phyloP scores from a whole-genome alignment of 2,329 filamentous ascomycete species.

The Arthroderma sp. region DNA sequence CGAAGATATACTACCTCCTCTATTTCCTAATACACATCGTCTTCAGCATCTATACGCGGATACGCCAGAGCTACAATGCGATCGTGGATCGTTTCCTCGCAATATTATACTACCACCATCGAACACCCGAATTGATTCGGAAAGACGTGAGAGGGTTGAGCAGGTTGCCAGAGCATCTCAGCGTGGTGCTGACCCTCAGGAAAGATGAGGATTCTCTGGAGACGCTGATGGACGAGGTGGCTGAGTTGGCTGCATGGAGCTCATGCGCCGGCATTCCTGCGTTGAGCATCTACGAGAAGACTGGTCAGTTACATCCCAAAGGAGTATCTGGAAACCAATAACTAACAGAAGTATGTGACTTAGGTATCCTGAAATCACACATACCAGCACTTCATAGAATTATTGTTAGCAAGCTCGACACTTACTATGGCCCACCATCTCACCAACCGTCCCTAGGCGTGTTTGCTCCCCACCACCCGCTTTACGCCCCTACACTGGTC shows the following conservation, averaged over 20 bases:
- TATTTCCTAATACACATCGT: conserved; percentile 51
- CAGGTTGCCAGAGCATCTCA: conserved; percentile 72
- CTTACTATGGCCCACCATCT: conserved; percentile 65
- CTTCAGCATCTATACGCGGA: conserved; percentile 78
- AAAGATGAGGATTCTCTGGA: conserved; percentile 65
- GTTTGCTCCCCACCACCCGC: conserved; percentile 57
- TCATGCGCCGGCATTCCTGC: conserved; percentile 76
- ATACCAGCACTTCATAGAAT: conserved; percentile 72
- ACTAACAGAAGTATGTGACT: background rate
- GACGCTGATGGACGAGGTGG: conserved; percentile 74
- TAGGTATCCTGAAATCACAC: conserved; percentile 79
- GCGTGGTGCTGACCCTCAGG: conserved; percentile 65
- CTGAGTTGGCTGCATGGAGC: conserved; percentile 88
- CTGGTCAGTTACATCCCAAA: conserved; percentile 59
- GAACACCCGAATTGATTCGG: conserved; percentile 82
- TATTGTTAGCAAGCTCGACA: conserved; percentile 65
- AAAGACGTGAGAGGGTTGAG: conserved; percentile 67
- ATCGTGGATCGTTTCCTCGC: conserved; percentile 66
- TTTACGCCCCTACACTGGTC: conserved; percentile 21
- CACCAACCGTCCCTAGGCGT: conserved; percentile 60
- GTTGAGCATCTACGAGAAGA: conserved; percentile 84
- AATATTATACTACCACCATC: conserved; percentile 87
- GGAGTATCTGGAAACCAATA: too few relatives aligned
- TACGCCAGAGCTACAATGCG: conserved; percentile 67
- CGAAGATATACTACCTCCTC: conserved; percentile 33